These are phyloP conservation scores for Trametes coccinea DNA, from an alignment of 768 basidiomycete species.

Conservation along the genomic window DNA sequence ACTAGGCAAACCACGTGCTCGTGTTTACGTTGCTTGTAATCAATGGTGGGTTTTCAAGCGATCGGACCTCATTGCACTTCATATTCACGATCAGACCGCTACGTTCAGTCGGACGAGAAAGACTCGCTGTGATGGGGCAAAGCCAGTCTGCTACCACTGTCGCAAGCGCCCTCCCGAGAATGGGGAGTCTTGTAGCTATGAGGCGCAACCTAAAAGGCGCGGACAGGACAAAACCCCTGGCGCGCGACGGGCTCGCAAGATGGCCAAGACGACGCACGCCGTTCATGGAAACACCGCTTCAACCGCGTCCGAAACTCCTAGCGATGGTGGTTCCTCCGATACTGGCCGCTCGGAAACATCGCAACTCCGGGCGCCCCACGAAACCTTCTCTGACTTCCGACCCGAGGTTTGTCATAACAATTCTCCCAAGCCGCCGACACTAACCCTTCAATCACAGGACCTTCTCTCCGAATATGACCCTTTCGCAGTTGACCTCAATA, in stretches of 20 bases:
- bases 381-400: constrained; percentile 59
- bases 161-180: constrained; percentile 16
- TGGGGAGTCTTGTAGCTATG: constrained; percentile 9
- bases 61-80: constrained; percentile 23
- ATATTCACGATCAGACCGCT: constrained; percentile 50
- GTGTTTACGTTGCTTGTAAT: constrained; percentile 79
- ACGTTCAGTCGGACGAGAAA: constrained; percentile 3
- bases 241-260: constrained; percentile 2
- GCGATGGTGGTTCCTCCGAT: constrained; percentile 68
- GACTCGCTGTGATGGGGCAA: constrained; percentile 18
- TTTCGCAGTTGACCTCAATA: constrained; percentile 3
- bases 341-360: constrained; percentile 55
- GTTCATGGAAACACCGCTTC: not conserved
- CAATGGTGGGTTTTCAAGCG: constrained; percentile 58
- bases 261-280: not conserved
- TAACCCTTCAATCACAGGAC: not conserved
- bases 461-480: constrained; percentile 11
- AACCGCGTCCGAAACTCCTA: not conserved
- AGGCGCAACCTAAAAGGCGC: constrained; percentile 13
- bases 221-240: constrained; percentile 15
- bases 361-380: not conserved
- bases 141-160: constrained; percentile 16
- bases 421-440: constrained; percentile 52
- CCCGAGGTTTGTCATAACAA: constrained; percentile 28
- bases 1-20: constrained; percentile 71